phyloP scores from a whole-genome alignment of 192 early-diverging fungal species.

The Backusella westeae region DNA sequence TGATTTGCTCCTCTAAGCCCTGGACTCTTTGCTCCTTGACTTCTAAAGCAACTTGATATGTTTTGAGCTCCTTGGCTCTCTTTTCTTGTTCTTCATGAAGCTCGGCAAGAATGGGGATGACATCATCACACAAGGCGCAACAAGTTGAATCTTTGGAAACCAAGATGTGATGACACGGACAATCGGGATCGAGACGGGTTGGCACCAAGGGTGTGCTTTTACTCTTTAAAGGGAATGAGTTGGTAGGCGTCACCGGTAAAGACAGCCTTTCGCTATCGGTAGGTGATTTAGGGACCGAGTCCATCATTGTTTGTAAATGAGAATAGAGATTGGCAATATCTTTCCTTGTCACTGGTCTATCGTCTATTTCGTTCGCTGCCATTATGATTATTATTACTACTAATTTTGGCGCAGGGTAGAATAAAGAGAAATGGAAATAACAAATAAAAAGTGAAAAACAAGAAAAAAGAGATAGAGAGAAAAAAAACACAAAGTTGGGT shows the following conservation, averaged over 20 bases:
- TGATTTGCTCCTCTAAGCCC: background rate
- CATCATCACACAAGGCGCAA: conserved; percentile 32
- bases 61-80: conserved; percentile 14
- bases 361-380: background rate
- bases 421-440: background rate
- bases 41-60: background rate
- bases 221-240: conserved; percentile 1
- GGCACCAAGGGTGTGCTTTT: background rate
- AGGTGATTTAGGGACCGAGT: conserved; percentile 32
- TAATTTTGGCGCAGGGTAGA: background rate
- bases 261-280: conserved; percentile 11
- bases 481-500: background rate
- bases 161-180: conserved; percentile 31
- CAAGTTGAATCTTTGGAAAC: conserved; percentile 18
- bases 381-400: background rate
- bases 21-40: conserved; percentile 4
- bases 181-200: conserved; percentile 31
- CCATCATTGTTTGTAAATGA: conserved; percentile 50
- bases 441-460: background rate
- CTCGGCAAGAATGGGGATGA: conserved; percentile 24
- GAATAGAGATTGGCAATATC: conserved; percentile 55
- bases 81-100: conserved; percentile 19
- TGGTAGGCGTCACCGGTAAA: conserved; percentile 5
- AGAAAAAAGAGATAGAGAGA: background rate
- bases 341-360: conserved; percentile 36